Conservation (phyloP, 2,329 filamentous ascomycete species). For the Diaporthe destruens region DNA sequence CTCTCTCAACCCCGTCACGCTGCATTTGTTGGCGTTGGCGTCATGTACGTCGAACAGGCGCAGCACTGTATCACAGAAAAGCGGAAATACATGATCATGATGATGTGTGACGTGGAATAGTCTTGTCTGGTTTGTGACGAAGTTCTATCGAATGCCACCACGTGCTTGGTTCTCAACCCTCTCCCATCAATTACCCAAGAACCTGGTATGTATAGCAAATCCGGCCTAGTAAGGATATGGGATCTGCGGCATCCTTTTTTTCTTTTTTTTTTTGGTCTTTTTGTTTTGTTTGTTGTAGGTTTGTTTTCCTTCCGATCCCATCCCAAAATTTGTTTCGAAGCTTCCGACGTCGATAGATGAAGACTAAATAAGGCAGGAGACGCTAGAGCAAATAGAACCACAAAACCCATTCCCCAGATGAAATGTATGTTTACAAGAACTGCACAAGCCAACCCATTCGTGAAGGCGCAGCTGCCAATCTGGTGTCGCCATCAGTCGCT, state of each 20-base stretch:
- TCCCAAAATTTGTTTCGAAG: constrained; percentile 4
- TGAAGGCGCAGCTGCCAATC: constrained; percentile 32
- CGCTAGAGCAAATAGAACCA: constrained; percentile 33
- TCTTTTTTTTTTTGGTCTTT: constrained; percentile 8
- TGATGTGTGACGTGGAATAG: constrained; percentile 13
- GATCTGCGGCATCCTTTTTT: neutral
- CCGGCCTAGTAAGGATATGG: neutral
- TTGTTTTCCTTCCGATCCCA: neutral
- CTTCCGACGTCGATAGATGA: constrained; percentile 3
- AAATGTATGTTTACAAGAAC: constrained; percentile 33
- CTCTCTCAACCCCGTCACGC: constrained; percentile 6
- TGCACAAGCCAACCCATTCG: constrained; percentile 27
- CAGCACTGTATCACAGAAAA: neutral
- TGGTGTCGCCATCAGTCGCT: constrained; percentile 19
- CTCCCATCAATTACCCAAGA: constrained; percentile 40
- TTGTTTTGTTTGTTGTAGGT: neutral
- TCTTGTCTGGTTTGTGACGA: constrained; percentile 37
- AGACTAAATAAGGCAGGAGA: constrained; percentile 24
- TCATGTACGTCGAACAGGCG: constrained; percentile 3
- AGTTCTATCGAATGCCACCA: constrained; percentile 34
- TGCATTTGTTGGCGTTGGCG: constrained; percentile 10
- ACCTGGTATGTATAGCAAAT: constrained; percentile 7
- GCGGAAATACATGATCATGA: neutral
- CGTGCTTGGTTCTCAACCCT: constrained; percentile 14
- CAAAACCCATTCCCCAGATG: constrained; percentile 16